Evolutionary conservation across 2,329 filamentous ascomycete genomes (phyloP).

Genomic region (Venturia aucupariae): DNA sequence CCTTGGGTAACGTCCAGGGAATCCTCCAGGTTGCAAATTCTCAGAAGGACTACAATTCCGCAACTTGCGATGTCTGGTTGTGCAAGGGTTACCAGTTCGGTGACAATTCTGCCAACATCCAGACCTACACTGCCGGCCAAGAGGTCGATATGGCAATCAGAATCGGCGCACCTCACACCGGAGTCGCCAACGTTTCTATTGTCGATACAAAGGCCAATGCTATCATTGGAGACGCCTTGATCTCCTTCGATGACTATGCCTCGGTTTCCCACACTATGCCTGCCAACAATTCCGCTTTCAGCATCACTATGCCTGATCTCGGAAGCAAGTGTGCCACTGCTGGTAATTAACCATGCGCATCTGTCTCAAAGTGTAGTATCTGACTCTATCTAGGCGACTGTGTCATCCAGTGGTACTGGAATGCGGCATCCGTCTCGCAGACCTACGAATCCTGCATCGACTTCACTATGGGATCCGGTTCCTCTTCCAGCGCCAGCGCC

Average conservation of each 20-base stretch:
- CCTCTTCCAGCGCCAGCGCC: neutral
- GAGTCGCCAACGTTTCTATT: constrained; percentile 49
- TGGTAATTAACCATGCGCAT: constrained; percentile 25
- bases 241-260: constrained; percentile 48
- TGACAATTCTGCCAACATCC: constrained; percentile 46
- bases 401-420: constrained; percentile 56
- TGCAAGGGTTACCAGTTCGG: constrained; percentile 51
- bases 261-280: constrained; percentile 35
- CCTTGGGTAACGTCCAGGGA: constrained; percentile 49
- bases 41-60: constrained; percentile 41
- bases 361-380: too few species aligned
- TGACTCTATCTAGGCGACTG: constrained; percentile 23
- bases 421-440: constrained; percentile 46
- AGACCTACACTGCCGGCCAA: constrained; percentile 43
- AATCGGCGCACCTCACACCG: constrained; percentile 45
- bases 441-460: constrained; percentile 57
- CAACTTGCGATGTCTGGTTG: constrained; percentile 43
- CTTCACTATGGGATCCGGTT: constrained; percentile 35
- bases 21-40: constrained; percentile 40
- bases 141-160: constrained; percentile 37
- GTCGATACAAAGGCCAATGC: constrained; percentile 45
- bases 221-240: constrained; percentile 45
- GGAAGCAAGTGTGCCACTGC: constrained; percentile 37
- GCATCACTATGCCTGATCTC: constrained; percentile 46
- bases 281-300: constrained; percentile 40